phyloP scores from a whole-genome alignment of 495 filamentous ascomycete species.

The Penicillium subrubescens region DNA sequence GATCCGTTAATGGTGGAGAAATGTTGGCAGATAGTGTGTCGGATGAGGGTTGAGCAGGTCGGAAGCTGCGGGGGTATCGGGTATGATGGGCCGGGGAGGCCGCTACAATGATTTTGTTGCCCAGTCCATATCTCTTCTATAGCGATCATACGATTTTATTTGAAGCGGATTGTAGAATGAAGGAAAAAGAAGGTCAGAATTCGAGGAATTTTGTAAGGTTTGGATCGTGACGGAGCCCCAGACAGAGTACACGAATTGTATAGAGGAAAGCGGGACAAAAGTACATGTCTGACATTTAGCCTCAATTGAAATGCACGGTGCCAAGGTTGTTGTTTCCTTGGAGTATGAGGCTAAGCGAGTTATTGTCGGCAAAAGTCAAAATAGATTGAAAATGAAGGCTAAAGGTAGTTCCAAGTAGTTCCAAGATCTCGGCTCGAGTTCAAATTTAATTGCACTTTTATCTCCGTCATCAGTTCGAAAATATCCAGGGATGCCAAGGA shows the following conservation, averaged over 20 bases:
- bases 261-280: conserved; percentile 2
- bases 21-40: neutral
- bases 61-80: neutral
- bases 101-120: neutral
- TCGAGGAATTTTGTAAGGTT: neutral
- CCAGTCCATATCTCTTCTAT: neutral
- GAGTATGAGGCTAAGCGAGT: neutral
- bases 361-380: neutral
- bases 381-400: neutral
- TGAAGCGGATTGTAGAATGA: neutral
- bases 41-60: neutral
- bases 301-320: neutral
- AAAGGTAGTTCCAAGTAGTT: neutral
- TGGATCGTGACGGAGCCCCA: neutral
- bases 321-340: neutral
- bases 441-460: neutral
- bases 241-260: neutral
- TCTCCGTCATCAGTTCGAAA: neutral
- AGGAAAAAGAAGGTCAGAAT: neutral
- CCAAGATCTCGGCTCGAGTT: neutral
- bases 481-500: neutral
- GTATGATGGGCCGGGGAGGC: neutral
- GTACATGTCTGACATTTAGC: conserved; percentile 1
- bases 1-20: neutral
- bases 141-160: neutral